These are phyloP conservation scores for Dryas octopetala DNA, from an alignment of 306 rosid species.

Conservation along the genomic window DNA sequence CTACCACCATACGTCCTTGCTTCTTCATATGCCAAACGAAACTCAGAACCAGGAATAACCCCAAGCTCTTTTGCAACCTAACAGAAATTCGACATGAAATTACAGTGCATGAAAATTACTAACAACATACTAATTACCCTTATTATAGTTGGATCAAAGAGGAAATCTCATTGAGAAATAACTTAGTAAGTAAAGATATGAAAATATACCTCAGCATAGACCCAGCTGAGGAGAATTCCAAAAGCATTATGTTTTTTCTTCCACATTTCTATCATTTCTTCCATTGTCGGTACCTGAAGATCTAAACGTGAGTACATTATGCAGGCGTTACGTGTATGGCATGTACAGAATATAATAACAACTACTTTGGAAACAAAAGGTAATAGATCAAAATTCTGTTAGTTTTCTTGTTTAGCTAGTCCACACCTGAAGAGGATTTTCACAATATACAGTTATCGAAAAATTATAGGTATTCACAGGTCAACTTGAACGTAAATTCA, in stretches of 20 bases:
- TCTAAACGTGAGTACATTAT: conserved; percentile 19
- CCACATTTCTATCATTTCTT: conserved; percentile 79
- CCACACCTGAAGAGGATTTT: no score
- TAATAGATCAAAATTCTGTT: no score
- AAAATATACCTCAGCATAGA: conserved; percentile 77
- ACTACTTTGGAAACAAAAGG: no score
- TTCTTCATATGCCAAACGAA: conserved; percentile 92
- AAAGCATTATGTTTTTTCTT: conserved; percentile 32
- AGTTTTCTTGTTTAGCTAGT: no score
- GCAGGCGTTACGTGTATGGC: no score
- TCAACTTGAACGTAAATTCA: background rate
- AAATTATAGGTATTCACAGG: background rate
- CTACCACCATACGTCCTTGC: conserved; percentile 88
- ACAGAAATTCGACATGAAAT: conserved; percentile 19
- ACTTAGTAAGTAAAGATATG: conserved; percentile 10
- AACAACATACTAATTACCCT: background rate
- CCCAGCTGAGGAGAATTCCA: no score
- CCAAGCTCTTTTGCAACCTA: conserved; percentile 87
- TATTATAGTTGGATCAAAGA: conserved; percentile 16
- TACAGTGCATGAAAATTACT: background rate
- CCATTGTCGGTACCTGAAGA: conserved; percentile 73
- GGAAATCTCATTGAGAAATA: background rate
- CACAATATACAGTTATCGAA: no score
- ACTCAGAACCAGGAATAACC: conserved; percentile 91
- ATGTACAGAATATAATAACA: no score